Evolutionary conservation across 2,329 filamentous ascomycete genomes (phyloP), one percentile per base, ranked within the genome.

Genomic region (Emergomyces pasteurianus): DNA sequence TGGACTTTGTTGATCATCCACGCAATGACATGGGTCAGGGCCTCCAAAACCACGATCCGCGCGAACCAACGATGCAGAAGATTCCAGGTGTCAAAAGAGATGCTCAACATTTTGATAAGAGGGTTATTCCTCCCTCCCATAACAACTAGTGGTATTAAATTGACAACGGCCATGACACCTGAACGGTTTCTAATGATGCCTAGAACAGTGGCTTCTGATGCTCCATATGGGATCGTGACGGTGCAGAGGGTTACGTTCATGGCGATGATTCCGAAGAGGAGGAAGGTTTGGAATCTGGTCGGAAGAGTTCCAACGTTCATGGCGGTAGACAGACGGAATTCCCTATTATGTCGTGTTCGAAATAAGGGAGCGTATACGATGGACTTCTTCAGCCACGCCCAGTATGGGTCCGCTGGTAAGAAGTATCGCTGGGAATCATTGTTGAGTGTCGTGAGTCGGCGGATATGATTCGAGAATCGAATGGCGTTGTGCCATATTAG

Each of bases 351-450:
- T 43, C 77, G 72, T 54, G 65, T 72, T 28, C 72, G 70, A 59
- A 79, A 74, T 42, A 79, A 62, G 4, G 78, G 76, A 14, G 78
- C 77, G 63, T 79, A 78, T 57, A 79, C 71, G 60, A 92, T 81
- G 60, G 88, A 80, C 63, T 83, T 80, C 76, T 92, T 90, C 60
- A 95, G 71, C 70, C 63, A 91, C 78, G 65, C 84, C 81, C 67
- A 95, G 78, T 58, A 71, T 5, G 65, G 63, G 38, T 76, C 66
- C 6, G 87, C 81, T 28, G 78, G 77, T 53, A 86, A 81, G 71
- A 92, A 96, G 77, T 90, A 96, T 63, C 83, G 80, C 73, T 96
- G 91, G 1, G 81, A 86, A 65, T 89, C 87, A 75, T 90, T 90
- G 76, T 83, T 86, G 65, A 96, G 81, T 69, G 86, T 90, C 49